Conservation (phyloP, 768 basidiomycete species). For the Gyrodon lividus region DNA sequence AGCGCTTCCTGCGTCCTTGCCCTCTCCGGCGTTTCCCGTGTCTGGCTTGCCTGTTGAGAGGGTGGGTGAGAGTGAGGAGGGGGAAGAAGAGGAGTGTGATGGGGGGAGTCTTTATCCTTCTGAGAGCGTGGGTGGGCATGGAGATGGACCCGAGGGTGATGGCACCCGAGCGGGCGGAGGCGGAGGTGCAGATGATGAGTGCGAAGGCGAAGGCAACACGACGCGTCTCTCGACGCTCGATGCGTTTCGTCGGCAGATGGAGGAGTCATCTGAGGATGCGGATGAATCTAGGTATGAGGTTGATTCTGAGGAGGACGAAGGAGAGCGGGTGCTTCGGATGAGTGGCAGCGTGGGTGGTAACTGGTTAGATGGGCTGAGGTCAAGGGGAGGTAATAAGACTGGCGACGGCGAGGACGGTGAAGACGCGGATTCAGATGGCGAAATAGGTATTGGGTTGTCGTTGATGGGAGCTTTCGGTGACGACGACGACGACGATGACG, state of each 20-base stretch:
- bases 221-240: conserved; percentile 27
- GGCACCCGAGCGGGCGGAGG: background rate
- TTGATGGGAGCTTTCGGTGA: conserved; percentile 52
- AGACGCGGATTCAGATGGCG: conserved; percentile 51
- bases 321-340: background rate
- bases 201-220: conserved; percentile 14
- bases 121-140: background rate
- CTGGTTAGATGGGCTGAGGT: background rate
- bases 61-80: background rate
- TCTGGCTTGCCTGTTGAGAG: background rate
- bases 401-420: background rate
- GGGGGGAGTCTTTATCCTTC: background rate
- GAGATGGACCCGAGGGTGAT: background rate
- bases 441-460: conserved; percentile 67
- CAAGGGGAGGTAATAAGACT: background rate
- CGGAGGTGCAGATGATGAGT: background rate
- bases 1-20: conserved; percentile 10
- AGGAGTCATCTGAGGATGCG: conserved; percentile 9
- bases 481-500: conserved; percentile 28
- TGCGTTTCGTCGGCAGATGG: conserved; percentile 21
- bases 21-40: conserved; percentile 4
- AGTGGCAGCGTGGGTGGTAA: conserved; percentile 6
- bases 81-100: background rate
- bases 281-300: background rate
- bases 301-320: conserved; percentile 11